Evolutionary conservation across 164 flowering plant species (phyloP).

Genomic region (Liquidambar formosana): DNA sequence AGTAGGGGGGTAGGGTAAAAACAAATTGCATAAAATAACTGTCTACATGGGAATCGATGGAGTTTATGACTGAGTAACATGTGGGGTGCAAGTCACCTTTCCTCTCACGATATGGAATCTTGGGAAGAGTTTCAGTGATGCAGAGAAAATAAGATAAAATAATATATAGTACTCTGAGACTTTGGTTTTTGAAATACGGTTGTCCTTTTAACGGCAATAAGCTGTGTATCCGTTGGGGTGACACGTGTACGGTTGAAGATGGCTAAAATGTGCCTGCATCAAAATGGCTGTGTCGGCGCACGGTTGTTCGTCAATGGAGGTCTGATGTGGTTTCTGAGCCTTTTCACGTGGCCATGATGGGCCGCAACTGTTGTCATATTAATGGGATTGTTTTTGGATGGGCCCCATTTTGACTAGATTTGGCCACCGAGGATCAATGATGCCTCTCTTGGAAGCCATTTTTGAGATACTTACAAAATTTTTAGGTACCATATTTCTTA

Average conservation of each 20-base stretch:
- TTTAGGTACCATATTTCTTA: too few species aligned
- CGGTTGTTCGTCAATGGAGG: neutral
- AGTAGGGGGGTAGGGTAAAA: too few species aligned
- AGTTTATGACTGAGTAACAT: conserved; percentile 5
- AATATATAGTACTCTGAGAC: neutral
- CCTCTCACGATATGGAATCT: conserved; percentile 26
- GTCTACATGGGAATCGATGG: conserved; percentile 14
- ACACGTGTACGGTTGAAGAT: conserved; percentile 30
- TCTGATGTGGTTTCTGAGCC: conserved; percentile 18
- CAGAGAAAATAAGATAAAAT: neutral
- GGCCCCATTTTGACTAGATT: neutral
- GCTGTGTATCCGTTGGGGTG: neutral
- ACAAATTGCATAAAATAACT: conserved; percentile 3
- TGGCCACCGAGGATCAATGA: neutral
- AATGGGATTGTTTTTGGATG: neutral
- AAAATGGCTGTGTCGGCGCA: conserved; percentile 4
- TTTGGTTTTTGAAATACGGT: conserved; percentile 7
- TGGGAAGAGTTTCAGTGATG: conserved; percentile 21
- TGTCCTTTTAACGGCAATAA: conserved; percentile 27
- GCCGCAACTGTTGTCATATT: neutral
- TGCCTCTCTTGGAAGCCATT: neutral
- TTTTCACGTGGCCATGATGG: conserved; percentile 23
- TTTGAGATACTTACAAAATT: too few species aligned
- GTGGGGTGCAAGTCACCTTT: conserved; percentile 12
- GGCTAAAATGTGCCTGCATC: conserved; percentile 1